Evolutionary conservation across 2,329 filamentous ascomycete genomes (phyloP), one percentile per base, ranked within the genome.

Genomic region (Penicillium sp.): DNA sequence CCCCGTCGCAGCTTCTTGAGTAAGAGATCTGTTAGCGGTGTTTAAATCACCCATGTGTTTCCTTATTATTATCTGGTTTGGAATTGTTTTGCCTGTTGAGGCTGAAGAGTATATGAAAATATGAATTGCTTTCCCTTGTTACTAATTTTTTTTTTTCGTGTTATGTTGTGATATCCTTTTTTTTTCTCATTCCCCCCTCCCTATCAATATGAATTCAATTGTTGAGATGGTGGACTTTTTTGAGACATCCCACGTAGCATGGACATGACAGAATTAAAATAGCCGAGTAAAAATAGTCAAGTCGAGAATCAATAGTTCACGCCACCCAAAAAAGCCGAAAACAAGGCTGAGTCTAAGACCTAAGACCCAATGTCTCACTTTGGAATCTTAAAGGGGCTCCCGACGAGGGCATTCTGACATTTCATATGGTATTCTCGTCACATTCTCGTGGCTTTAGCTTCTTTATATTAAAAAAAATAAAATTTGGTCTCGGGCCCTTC

Each of bases 1-100:
- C 55, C 71, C 36, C 73, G 78, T 48, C 75, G 79, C 53, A 78
- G 78, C 50, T 75, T 83, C 62, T 68, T 82, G 58, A 74, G 73
- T 51, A 76, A 79, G 65, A 71, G 78, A 44, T 75, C 72, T 60
- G 69, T 66, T 29, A 74, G 73, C 52, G 71, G 72, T 16, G 68
- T 60, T 34, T 73, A 59, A 55, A 11, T 34, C 13, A 19, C 41
- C 3, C 1, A 19, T 3, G 10, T 23, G 23, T 3, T 3, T 3
- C 15, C 5, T 34, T 34, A 13, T 27, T 16, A 40, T 49, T 33
- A 27, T 27, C 10, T 19, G 19, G 7, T n/a, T 23, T 43, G 19
- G 36, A 54, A 25, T n/a, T 31, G 36, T n/a, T 21, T 38, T 40
- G 44, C 44, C 34, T 40, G 8, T 46, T 21, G 15, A 34, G 34